Evolutionary conservation across 2,329 filamentous ascomycete species (phyloP).

Genomic region (Talaromyces atroroseus): DNA sequence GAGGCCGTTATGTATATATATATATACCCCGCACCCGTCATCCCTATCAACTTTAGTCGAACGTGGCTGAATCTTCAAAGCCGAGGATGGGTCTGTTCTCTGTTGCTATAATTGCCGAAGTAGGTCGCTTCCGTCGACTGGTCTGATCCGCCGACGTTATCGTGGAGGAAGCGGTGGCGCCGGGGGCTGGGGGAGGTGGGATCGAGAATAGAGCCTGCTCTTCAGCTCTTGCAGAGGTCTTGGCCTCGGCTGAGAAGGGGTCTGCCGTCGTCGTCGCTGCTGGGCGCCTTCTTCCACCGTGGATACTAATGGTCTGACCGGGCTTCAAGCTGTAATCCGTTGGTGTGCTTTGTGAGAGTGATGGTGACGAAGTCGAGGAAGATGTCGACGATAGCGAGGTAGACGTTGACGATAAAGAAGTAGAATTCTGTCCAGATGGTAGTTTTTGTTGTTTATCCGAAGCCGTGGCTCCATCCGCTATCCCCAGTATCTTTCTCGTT

Average conservation of each 20-base stretch:
- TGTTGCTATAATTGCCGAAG: constrained; percentile 47
- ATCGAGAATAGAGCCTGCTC: constrained; percentile 62
- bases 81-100: constrained; percentile 15
- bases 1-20: not conserved
- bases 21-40: not conserved
- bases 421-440: constrained; percentile 13
- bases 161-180: constrained; percentile 44
- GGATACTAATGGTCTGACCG: constrained; percentile 81
- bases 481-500: constrained; percentile 62
- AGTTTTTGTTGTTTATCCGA: not conserved
- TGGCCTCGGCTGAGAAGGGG: not conserved
- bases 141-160: constrained; percentile 27
- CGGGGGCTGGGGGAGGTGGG: constrained; percentile 57
- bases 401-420: too few relatives aligned
- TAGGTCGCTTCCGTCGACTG: constrained; percentile 54
- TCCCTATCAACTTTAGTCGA: not conserved
- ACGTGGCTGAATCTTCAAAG: constrained; percentile 13
- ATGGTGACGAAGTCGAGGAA: not conserved
- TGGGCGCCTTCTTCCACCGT: constrained; percentile 57
- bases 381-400: not conserved
- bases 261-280: constrained; percentile 8
- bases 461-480: constrained; percentile 40
- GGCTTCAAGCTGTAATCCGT: constrained; percentile 82
- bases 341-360: constrained; percentile 11
- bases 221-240: constrained; percentile 27